phyloP scores from a whole-genome alignment of 129 eudicot genomes.

The Centaurea solstitialis region DNA sequence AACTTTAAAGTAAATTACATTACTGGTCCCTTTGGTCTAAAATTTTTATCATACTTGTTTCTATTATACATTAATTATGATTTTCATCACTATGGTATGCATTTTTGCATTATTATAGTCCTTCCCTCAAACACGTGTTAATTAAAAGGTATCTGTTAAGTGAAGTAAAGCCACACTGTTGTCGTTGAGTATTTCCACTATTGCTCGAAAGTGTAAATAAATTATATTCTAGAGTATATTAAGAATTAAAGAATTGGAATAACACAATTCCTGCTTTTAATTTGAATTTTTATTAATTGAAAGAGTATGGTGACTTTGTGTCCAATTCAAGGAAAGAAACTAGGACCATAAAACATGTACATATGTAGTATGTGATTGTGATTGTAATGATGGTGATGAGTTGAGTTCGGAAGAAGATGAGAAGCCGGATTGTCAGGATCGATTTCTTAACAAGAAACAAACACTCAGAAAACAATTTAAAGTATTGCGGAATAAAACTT shows the following conservation, averaged over 20 bases:
- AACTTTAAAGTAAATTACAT: background rate
- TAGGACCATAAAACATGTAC: background rate
- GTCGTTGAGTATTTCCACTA: too few relatives aligned
- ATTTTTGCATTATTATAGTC: background rate
- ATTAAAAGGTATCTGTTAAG: background rate
- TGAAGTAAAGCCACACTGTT: background rate
- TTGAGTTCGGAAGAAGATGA: background rate
- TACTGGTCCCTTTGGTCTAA: background rate
- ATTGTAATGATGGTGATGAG: background rate
- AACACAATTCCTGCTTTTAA: too few relatives aligned
- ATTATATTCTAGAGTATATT: too few relatives aligned
- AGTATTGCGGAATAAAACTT: too few relatives aligned
- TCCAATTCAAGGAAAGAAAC: background rate
- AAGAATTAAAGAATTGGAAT: too few relatives aligned
- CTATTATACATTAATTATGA: background rate
- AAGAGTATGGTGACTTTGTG: background rate
- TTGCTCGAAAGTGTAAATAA: too few relatives aligned
- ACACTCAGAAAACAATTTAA: too few relatives aligned
- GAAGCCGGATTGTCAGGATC: too few relatives aligned
- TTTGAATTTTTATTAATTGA: background rate
- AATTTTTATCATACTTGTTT: background rate
- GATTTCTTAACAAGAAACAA: too few relatives aligned
- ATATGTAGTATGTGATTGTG: background rate
- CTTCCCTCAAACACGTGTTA: background rate
- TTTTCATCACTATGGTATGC: background rate